Evolutionary conservation across 2,329 filamentous ascomycete species (phyloP).

Genomic region (Fusarium sp.): DNA sequence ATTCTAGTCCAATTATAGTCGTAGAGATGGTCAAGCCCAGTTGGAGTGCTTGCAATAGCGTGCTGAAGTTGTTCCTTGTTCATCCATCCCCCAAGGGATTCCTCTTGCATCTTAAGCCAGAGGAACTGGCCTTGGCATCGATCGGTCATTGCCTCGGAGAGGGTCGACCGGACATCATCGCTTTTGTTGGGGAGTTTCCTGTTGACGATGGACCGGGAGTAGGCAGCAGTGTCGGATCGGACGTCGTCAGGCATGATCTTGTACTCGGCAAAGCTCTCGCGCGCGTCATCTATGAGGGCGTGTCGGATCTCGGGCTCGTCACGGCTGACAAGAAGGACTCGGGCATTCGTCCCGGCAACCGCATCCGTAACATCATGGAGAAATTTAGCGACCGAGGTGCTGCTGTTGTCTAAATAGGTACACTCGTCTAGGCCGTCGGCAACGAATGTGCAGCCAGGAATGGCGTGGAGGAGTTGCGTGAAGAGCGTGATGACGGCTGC

Average conservation of each 20-base stretch:
- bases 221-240: slow-evolving; percentile 29
- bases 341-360: slow-evolving; percentile 9
- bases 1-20: slow-evolving; percentile 47
- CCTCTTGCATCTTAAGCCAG: slow-evolving; percentile 47
- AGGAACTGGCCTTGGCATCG: slow-evolving; percentile 51
- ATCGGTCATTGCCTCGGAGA: slow-evolving; percentile 43
- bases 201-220: slow-evolving; percentile 44
- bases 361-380: slow-evolving; percentile 20
- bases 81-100: slow-evolving; percentile 39
- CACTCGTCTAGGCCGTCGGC: slow-evolving; percentile 53
- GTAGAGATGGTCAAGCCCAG: slow-evolving; percentile 45
- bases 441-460: slow-evolving; percentile 39
- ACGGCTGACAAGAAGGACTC: slow-evolving; percentile 44
- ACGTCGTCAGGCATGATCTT: slow-evolving; percentile 32
- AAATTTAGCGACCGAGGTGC: slow-evolving; percentile 25
- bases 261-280: background rate
- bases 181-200: slow-evolving; percentile 45
- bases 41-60: slow-evolving; percentile 42
- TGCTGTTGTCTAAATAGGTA: background rate
- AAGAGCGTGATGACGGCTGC: slow-evolving; percentile 35
- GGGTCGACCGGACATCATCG: slow-evolving; percentile 2
- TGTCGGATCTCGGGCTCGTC: slow-evolving; percentile 40
- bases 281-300: background rate
- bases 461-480: background rate
- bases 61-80: slow-evolving; percentile 45